A percentile compares a stretch with the other conserved stretches of the same genome.
phyloP scores from a whole-genome alignment of 768 basidiomycete genomes.

The Russula vinacea region DNA sequence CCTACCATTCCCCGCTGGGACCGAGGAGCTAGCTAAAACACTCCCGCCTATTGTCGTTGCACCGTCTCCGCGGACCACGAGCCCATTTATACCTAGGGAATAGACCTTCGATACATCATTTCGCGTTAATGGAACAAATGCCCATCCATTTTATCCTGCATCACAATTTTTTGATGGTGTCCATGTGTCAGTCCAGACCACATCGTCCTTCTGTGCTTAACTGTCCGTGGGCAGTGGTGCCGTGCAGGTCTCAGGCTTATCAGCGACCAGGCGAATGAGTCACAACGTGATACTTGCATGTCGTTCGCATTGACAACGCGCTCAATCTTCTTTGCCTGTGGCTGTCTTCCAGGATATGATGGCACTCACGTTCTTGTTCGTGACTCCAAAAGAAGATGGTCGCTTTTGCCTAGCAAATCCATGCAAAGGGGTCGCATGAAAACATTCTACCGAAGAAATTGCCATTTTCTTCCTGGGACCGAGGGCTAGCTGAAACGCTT shows the following conservation, averaged over 20 bases:
- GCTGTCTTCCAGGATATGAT: constrained; percentile 87
- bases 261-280: constrained; percentile 50
- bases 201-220: not conserved
- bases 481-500: constrained; percentile 63
- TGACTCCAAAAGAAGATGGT: constrained; percentile 84
- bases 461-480: constrained; percentile 90
- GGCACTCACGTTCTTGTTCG: constrained; percentile 80
- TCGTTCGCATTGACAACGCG: constrained; percentile 65
- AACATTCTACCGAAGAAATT: constrained; percentile 81
- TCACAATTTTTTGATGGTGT: constrained; percentile 13
- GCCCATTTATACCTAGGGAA: constrained; percentile 75
- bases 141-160: not conserved
- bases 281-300: constrained; percentile 84
- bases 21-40: constrained; percentile 63
- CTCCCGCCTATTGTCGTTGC: constrained; percentile 67
- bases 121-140: not conserved
- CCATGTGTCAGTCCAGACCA: constrained; percentile 7
- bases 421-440: constrained; percentile 67
- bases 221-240: not conserved
- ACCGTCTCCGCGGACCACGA: constrained; percentile 64
- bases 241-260: not conserved
- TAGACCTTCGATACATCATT: constrained; percentile 34
- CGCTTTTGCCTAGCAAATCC: constrained; percentile 57
- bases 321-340: not conserved
- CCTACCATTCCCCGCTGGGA: constrained; percentile 92